Base-by-base conservation (phyloP, 2,329 filamentous ascomycete genomes). In the Chrysoporthe deuterocubensis region DNA sequence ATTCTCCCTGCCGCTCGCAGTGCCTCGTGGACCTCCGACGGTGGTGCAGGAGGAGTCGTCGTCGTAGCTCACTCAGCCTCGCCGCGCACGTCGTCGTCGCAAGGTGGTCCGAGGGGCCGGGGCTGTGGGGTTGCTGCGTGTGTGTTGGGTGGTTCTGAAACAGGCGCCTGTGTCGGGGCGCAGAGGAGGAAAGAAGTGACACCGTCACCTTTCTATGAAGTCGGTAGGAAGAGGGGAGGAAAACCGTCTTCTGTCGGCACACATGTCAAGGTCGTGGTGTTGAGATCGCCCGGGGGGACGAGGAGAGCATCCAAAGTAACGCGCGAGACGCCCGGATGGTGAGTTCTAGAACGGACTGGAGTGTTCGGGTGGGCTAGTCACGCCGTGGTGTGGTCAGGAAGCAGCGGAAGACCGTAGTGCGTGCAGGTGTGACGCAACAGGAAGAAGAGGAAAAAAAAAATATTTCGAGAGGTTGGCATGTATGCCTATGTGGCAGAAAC, bases 141-240 rank as follows among this genome's bases (percentile, higher is more conserved):
- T 26, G 26, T 26, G 18, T 37, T 58, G 52, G 8, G 21, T 14
- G n/a, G 37, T 14, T 13, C 4, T 21, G 57, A 8, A 74, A 68
- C 74, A 81, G 76, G 82, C 80, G 81, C 80, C 78, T 78, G 77
- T 81, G 78, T 81, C 81, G 82, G 78, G 78, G 79, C 81, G 80
- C 81, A 76, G 74, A 74, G 78, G 79, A 78, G 77, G 74, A 74
- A 78, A 79, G 77, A 77, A 78, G 79, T 78, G 79, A 81, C 76
- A 77, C 81, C 80, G 84, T 87, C 85, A 87, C 85, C 85, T 85
- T 82, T 84, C 83, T 85, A 85, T 86, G 82, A 84, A 82, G 81
- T 86, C 84, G 84, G 84, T 83, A 77, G 83, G 83, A 82, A 82
- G 84, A 83, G 81, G 83, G 79, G 82, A 84, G 78, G 80, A 82